These are phyloP conservation scores for Boletellus ananas DNA, from an alignment of 768 basidiomycete species.

Conservation along the genomic window DNA sequence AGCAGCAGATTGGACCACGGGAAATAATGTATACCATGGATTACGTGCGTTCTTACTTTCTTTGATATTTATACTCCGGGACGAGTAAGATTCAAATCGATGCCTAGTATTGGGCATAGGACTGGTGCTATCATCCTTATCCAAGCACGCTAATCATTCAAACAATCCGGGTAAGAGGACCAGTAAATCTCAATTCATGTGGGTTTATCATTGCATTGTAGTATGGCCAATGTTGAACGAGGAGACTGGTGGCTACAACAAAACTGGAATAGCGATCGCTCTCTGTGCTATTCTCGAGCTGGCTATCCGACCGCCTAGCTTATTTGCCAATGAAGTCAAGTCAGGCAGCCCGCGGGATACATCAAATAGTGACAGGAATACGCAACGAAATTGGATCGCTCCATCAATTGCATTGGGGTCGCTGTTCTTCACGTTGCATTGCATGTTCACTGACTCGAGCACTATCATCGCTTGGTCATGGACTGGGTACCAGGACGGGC, in stretches of 20 bases:
- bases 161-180: conserved; percentile 64
- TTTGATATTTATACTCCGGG: not conserved
- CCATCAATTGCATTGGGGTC: conserved; percentile 59
- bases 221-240: conserved; percentile 79
- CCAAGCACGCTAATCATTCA: conserved; percentile 75
- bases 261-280: conserved; percentile 56
- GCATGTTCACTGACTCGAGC: conserved; percentile 68
- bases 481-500: conserved; percentile 72
- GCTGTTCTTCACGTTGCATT: conserved; percentile 68
- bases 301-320: conserved; percentile 37
- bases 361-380: conserved; percentile 5
- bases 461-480: conserved; percentile 85
- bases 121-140: conserved; percentile 58
- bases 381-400: conserved; percentile 32
- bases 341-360: not conserved
- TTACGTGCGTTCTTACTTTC: conserved; percentile 37
- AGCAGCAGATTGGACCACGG: conserved; percentile 51
- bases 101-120: conserved; percentile 62
- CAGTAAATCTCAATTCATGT: not conserved
- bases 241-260: conserved; percentile 67
- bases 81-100: not conserved
- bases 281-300: conserved; percentile 56
- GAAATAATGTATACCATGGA: conserved; percentile 43
- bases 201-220: conserved; percentile 21
- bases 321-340: conserved; percentile 3